Evolutionary conservation across 2,329 filamentous ascomycete species (phyloP).

Genomic region (Xylariaceae sp.): DNA sequence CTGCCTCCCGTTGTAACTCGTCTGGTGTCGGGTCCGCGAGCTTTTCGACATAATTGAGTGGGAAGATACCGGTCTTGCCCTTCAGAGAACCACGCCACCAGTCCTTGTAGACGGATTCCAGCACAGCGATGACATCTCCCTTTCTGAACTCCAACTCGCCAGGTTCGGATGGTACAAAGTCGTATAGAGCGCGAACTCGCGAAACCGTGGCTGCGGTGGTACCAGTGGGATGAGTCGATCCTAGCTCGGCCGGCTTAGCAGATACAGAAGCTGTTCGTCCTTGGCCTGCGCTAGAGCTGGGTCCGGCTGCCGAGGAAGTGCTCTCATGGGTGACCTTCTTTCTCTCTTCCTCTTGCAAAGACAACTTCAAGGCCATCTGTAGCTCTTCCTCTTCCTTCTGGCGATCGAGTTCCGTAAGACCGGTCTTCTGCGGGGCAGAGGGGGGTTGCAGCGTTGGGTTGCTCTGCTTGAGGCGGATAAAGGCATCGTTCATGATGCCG

Average conservation of each 20-base stretch:
- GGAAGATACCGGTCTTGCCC: slow-evolving; percentile 95
- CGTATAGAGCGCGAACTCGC: slow-evolving; percentile 84
- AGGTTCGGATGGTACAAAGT: slow-evolving; percentile 89
- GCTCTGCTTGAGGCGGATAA: slow-evolving; percentile 73
- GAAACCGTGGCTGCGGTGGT: slow-evolving; percentile 96
- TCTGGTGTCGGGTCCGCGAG: slow-evolving; percentile 89
- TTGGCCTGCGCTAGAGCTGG: slow-evolving; percentile 28
- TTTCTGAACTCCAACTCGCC: slow-evolving; percentile 95
- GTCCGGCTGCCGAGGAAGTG: slow-evolving; percentile 27
- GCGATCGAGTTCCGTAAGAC: slow-evolving; percentile 82
- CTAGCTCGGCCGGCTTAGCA: slow-evolving; percentile 37
- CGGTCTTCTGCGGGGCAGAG: slow-evolving; percentile 87
- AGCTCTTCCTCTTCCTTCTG: slow-evolving; percentile 96
- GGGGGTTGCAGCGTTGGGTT: slow-evolving; percentile 89
- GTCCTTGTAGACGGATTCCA: slow-evolving; percentile 98
- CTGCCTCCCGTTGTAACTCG: slow-evolving; percentile 88
- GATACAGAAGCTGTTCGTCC: slow-evolving; percentile 23
- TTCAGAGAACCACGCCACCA: slow-evolving; percentile 98
- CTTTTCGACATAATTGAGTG: slow-evolving; percentile 98
- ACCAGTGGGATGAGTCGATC: slow-evolving; percentile 64
- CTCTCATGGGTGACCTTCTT: slow-evolving; percentile 47
- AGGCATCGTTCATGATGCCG: slow-evolving; percentile 96
- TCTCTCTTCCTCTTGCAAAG: slow-evolving; percentile 77
- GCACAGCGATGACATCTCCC: slow-evolving; percentile 92
- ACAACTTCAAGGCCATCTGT: slow-evolving; percentile 90